A percentile compares a stretch with the other conserved stretches of the same genome.
Conservation (phyloP, 2,329 filamentous ascomycete species). For the Pseudofabraea citricarpa region DNA sequence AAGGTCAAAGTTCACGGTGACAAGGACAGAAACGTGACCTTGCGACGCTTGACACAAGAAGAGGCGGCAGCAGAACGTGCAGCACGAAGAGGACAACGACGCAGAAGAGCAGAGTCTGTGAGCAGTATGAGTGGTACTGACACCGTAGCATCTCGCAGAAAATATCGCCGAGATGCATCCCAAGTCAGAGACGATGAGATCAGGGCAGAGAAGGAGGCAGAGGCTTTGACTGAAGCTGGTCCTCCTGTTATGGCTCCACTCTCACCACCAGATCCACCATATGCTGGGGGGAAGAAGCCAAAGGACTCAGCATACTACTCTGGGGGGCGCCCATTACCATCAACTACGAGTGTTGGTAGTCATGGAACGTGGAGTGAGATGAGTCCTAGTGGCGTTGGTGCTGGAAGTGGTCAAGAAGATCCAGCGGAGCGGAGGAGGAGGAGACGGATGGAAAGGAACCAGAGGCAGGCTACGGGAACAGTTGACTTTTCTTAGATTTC, state of each 20-base stretch:
- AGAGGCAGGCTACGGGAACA: slow-evolving; percentile 7
- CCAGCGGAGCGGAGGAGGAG: slow-evolving; percentile 49
- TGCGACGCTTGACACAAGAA: slow-evolving; percentile 56
- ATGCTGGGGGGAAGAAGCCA: slow-evolving; percentile 43
- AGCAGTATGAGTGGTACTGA: slow-evolving; percentile 56
- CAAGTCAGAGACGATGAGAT: slow-evolving; percentile 40
- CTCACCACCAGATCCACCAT: slow-evolving; percentile 52
- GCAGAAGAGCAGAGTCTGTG: slow-evolving; percentile 43
- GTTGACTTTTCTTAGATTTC: slow-evolving; percentile 16
- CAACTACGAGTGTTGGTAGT: slow-evolving; percentile 21
- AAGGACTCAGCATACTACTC: slow-evolving; percentile 63
- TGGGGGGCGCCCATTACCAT: slow-evolving; percentile 33
- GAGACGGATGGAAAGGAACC: slow-evolving; percentile 48
- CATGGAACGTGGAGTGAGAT: slow-evolving; percentile 28
- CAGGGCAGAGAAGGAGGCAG: slow-evolving; percentile 32
- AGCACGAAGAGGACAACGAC: slow-evolving; percentile 27
- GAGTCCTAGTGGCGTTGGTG: slow-evolving; percentile 16
- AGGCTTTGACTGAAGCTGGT: slow-evolving; percentile 8
- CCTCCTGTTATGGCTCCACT: slow-evolving; percentile 35
- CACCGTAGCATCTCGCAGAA: slow-evolving; percentile 37
- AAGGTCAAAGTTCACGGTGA: slow-evolving; percentile 58
- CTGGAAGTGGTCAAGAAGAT: slow-evolving; percentile 27
- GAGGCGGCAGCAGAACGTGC: slow-evolving; percentile 42
- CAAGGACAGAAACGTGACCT: slow-evolving; percentile 54
- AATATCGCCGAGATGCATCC: slow-evolving; percentile 51